Conservation (phyloP, 164 flowering plant genomes). For the Berberis vulgaris region DNA sequence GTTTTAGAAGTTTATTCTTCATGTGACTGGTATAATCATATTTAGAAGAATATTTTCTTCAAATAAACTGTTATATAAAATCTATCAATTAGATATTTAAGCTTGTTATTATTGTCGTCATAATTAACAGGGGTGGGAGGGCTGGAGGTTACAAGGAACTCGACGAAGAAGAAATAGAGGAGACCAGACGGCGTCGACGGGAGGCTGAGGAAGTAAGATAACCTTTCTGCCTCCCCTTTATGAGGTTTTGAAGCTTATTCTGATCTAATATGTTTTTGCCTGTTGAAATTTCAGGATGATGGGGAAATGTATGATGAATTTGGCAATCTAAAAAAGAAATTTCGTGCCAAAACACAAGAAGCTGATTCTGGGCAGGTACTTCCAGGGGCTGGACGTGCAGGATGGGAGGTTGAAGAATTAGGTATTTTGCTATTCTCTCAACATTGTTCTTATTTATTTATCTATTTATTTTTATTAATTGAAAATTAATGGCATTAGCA, state of each 20-base stretch:
- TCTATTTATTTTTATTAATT: too few relatives aligned
- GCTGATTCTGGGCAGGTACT: slow-evolving; percentile 47
- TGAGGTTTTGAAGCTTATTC: slow-evolving; percentile 4
- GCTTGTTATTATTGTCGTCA: neutral
- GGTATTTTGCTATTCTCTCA: slow-evolving; percentile 32
- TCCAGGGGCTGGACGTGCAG: slow-evolving; percentile 93
- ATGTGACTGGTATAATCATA: too few relatives aligned
- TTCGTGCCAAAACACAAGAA: slow-evolving; percentile 78
- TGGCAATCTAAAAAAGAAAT: slow-evolving; percentile 96
- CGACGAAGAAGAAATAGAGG: slow-evolving; percentile 97
- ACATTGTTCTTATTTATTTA: neutral
- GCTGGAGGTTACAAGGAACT: slow-evolving; percentile 99
- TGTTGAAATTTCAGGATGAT: slow-evolving; percentile 62
- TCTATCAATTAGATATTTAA: too few relatives aligned
- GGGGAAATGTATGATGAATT: slow-evolving; percentile 99
- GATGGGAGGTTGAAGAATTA: slow-evolving; percentile 96
- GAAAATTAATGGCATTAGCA: too few relatives aligned
- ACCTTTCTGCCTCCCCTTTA: neutral
- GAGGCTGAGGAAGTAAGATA: slow-evolving; percentile 83
- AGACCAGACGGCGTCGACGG: slow-evolving; percentile 69
- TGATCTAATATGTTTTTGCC: neutral
- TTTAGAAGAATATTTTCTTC: too few relatives aligned
- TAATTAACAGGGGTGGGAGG: slow-evolving; percentile 74
- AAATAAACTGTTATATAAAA: too few relatives aligned
- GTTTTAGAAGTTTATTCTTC: too few relatives aligned